Conservation (phyloP, 352 stramenopile species). For the Phytopythium sindhum region DNA sequence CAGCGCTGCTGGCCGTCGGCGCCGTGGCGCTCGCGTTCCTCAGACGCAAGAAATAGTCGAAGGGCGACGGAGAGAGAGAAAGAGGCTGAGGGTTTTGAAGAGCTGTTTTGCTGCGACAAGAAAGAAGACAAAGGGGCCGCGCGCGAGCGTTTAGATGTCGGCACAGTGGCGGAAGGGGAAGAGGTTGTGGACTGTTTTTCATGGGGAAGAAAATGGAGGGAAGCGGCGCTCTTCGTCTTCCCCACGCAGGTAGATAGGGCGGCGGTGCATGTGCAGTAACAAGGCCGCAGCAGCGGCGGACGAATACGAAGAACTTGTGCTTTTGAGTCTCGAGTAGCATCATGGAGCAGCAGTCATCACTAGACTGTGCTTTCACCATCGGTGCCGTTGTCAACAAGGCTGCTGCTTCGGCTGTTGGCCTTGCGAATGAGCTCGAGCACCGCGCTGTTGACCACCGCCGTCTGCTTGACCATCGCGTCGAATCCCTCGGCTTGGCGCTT, state of each 20-base stretch:
- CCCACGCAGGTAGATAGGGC: slow-evolving; percentile 3
- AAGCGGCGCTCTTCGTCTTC: neutral
- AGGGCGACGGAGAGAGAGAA: neutral
- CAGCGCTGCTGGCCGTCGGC: slow-evolving; percentile 42
- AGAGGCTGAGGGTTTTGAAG: slow-evolving; percentile 6
- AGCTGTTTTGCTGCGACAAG: slow-evolving; percentile 2
- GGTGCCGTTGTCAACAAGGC: no score
- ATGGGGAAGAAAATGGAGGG: neutral
- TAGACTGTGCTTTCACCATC: no score
- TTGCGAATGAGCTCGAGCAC: neutral
- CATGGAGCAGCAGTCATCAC: no score
- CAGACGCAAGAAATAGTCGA: slow-evolving; percentile 54
- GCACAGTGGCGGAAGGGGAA: neutral
- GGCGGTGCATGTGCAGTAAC: slow-evolving; percentile 5
- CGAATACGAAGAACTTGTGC: neutral
- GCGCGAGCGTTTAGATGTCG: neutral
- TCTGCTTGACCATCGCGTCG: neutral
- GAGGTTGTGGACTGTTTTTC: neutral
- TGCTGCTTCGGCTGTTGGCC: neutral
- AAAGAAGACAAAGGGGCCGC: neutral
- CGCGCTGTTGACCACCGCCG: neutral
- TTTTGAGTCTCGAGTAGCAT: neutral
- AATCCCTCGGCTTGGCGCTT: neutral
- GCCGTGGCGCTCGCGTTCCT: slow-evolving; percentile 54
- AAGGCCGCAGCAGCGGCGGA: neutral